phyloP scores from a whole-genome alignment of 148 eudicot genomes.

The Heliamphora exappendiculata region DNA sequence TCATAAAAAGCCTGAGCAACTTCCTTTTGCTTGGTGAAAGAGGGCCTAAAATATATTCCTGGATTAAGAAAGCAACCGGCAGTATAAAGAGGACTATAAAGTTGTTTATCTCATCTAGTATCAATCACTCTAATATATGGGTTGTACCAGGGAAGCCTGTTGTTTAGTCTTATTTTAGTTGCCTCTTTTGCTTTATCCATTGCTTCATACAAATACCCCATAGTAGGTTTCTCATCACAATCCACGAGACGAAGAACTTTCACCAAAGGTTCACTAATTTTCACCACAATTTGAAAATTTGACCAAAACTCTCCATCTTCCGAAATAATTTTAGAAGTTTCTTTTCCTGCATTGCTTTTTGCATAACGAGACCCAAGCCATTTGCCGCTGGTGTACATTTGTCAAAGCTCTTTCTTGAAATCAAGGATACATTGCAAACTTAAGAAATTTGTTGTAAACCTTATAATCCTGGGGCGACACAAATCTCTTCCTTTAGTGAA shows the following conservation, averaged over 20 bases:
- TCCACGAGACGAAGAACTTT: not conserved
- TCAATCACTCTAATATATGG: not conserved
- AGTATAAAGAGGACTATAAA: not conserved
- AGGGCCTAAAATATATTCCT: not conserved
- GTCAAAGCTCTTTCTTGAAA: not conserved
- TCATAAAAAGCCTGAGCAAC: not conserved
- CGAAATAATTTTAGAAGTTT: not conserved
- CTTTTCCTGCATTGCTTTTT: not conserved
- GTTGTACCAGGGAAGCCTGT: not conserved
- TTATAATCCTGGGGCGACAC: too few species aligned
- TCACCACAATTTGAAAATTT: not conserved
- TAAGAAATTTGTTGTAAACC: too few species aligned
- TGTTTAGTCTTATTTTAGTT: not conserved
- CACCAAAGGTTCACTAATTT: not conserved
- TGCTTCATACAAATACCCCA: not conserved
- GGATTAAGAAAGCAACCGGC: not conserved
- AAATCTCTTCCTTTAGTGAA: too few species aligned
- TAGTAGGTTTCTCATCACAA: not conserved
- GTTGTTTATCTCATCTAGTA: not conserved
- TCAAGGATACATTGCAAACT: not conserved
- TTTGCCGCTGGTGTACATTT: not conserved
- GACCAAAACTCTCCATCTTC: not conserved
- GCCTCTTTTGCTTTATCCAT: too few species aligned
- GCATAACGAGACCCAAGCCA: not conserved
- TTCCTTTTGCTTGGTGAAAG: not conserved